These are phyloP conservation scores for Thecamonas trahens DNA, from an alignment of 78 protist species.

Conservation along the genomic window DNA sequence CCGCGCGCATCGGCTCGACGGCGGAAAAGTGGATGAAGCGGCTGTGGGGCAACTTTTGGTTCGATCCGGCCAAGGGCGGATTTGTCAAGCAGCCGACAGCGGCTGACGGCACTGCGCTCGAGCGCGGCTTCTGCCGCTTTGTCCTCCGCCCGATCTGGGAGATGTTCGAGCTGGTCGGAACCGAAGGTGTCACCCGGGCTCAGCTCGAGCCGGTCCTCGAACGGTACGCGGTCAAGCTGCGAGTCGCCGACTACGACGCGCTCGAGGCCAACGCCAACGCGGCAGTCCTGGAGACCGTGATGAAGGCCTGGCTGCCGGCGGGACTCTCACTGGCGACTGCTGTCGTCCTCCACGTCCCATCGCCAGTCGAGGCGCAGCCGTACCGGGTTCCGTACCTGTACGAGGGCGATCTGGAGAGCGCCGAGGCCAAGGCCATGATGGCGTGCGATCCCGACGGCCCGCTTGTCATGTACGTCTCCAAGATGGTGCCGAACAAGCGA, in stretches of 20 bases:
- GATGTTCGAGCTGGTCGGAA: conserved; percentile 3
- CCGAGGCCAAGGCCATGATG: conserved; percentile 25
- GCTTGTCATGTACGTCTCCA: conserved; percentile 45
- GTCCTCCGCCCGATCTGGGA: conserved; percentile 51
- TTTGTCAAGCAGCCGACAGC: neutral
- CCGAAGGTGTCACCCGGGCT: neutral
- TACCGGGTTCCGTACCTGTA: conserved; percentile 41
- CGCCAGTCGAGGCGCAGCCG: conserved; percentile 62
- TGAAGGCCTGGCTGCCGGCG: conserved; percentile 42
- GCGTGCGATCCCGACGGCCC: conserved; percentile 65
- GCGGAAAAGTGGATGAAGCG: neutral
- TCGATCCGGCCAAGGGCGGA: conserved; percentile 43
- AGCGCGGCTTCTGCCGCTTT: conserved; percentile 39
- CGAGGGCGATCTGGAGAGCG: conserved; percentile 39
- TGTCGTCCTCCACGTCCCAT: conserved; percentile 57
- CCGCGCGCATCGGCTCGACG: conserved; percentile 28
- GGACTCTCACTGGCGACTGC: conserved; percentile 30
- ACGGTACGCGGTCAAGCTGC: conserved; percentile 8
- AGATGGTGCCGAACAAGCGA: conserved; percentile 47
- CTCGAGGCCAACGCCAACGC: neutral
- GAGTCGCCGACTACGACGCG: conserved; percentile 9
- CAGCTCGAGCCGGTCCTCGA: neutral
- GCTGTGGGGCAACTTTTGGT: conserved; percentile 71
- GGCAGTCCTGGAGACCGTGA: conserved; percentile 27
- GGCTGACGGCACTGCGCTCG: conserved; percentile 5